Conservation (phyloP, 768 basidiomycete species). For the Collybia sordida region DNA sequence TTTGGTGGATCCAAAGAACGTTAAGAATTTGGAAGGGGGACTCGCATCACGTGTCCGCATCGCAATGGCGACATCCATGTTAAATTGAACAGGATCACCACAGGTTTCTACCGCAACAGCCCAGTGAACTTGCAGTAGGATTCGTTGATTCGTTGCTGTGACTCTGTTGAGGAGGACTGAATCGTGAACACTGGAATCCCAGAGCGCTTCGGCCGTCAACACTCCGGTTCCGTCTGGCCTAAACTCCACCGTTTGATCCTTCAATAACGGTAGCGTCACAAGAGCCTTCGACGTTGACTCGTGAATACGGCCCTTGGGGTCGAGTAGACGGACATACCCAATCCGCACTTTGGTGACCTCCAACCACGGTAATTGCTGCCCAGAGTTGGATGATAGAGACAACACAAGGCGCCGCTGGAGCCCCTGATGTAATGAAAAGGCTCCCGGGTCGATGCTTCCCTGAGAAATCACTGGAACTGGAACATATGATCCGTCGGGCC, state of each 20-base stretch:
- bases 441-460: conserved; percentile 75
- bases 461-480: conserved; percentile 83
- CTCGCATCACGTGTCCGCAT: conserved; percentile 85
- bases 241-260: conserved; percentile 74
- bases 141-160: conserved; percentile 73
- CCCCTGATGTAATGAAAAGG: conserved; percentile 90
- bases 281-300: conserved; percentile 72
- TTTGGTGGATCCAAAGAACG: conserved; percentile 76
- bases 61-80: conserved; percentile 80
- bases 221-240: conserved; percentile 80
- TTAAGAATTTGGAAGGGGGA: conserved; percentile 74
- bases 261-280: conserved; percentile 71
- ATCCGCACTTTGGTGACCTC: conserved; percentile 74
- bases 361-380: conserved; percentile 85
- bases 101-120: conserved; percentile 82
- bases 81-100: conserved; percentile 84
- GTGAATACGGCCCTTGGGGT: conserved; percentile 78
- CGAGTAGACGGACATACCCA: conserved; percentile 83
- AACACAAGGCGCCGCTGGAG: conserved; percentile 82
- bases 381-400: conserved; percentile 83
- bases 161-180: conserved; percentile 84
- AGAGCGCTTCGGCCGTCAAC: conserved; percentile 70
- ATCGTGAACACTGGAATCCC: conserved; percentile 94
- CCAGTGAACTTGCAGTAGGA: conserved; percentile 78
- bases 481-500: conserved; percentile 77